Conservation (phyloP, 2,329 filamentous ascomycete species). For the Neonectria faginata region DNA sequence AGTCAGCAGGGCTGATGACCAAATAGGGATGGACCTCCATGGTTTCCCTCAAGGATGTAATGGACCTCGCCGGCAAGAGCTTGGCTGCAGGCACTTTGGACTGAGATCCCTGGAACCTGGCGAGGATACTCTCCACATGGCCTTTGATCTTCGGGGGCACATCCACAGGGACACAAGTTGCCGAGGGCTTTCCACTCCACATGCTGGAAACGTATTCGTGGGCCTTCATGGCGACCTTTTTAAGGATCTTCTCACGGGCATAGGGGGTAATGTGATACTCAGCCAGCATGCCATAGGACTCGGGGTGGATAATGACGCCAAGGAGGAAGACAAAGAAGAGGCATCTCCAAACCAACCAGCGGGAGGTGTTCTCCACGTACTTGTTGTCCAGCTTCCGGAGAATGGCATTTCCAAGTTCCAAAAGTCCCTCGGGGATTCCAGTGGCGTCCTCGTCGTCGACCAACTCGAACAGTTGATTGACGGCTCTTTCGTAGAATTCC, state of each 20-base stretch:
- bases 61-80: slow-evolving; percentile 76
- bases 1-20: slow-evolving; percentile 82
- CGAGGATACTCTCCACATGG: slow-evolving; percentile 79
- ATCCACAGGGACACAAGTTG: slow-evolving; percentile 59
- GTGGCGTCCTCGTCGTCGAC: slow-evolving; percentile 86
- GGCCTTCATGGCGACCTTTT: slow-evolving; percentile 83
- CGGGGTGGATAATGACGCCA: slow-evolving; percentile 87
- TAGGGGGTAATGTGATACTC: slow-evolving; percentile 94
- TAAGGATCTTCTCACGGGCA: slow-evolving; percentile 83
- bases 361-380: slow-evolving; percentile 78
- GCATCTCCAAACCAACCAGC: slow-evolving; percentile 90
- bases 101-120: slow-evolving; percentile 68
- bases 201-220: slow-evolving; percentile 84
- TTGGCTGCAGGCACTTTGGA: slow-evolving; percentile 65
- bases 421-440: slow-evolving; percentile 85
- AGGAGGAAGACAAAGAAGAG: slow-evolving; percentile 90
- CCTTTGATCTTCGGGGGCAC: slow-evolving; percentile 72
- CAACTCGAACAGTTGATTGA: slow-evolving; percentile 84
- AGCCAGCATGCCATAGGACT: slow-evolving; percentile 82
- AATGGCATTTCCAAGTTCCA: slow-evolving; percentile 88
- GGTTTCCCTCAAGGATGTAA: slow-evolving; percentile 80
- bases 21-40: slow-evolving; percentile 83
- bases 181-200: slow-evolving; percentile 74
- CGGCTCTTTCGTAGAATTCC: slow-evolving; percentile 87
- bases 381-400: slow-evolving; percentile 80